These are phyloP conservation scores for Fusarium sp. DNA, from an alignment of 2,329 filamentous ascomycete genomes.

Conservation along the genomic window DNA sequence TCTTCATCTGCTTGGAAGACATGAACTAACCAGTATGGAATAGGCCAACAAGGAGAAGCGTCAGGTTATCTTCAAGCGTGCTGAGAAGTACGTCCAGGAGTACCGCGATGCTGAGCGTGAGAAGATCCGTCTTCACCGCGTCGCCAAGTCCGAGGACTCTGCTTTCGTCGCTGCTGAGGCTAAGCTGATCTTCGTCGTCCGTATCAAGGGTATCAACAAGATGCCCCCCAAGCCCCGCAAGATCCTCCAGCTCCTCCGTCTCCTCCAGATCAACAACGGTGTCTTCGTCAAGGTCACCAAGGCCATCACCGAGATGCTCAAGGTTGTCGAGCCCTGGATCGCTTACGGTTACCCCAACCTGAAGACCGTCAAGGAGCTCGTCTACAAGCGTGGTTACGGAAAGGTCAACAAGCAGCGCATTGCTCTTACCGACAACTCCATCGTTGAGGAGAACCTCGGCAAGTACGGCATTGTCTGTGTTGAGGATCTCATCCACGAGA, in stretches of 20 bases:
- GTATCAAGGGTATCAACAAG: slow-evolving; percentile 99
- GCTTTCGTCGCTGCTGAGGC: slow-evolving; percentile 95
- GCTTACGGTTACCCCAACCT: slow-evolving; percentile 99
- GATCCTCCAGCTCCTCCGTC: slow-evolving; percentile 98
- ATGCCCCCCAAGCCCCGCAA: slow-evolving; percentile 99
- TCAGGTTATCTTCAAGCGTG: slow-evolving; percentile 98
- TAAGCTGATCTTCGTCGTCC: slow-evolving; percentile 97
- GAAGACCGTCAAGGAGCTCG: slow-evolving; percentile 97
- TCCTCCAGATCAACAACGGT: slow-evolving; percentile 99
- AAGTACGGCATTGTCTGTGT: slow-evolving; percentile 99
- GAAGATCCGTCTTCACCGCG: slow-evolving; percentile 92
- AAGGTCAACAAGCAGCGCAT: slow-evolving; percentile 99
- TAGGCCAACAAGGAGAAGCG: slow-evolving; percentile 99
- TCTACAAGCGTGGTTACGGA: slow-evolving; percentile 99
- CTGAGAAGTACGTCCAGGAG: slow-evolving; percentile 99
- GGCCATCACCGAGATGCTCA: slow-evolving; percentile 96
- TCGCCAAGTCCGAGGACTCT: slow-evolving; percentile 90
- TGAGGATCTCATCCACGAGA: slow-evolving; percentile 99
- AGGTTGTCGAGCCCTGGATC: slow-evolving; percentile 98
- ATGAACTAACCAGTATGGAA: slow-evolving; percentile 54
- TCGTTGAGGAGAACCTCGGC: slow-evolving; percentile 96
- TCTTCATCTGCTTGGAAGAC: slow-evolving; percentile 30
- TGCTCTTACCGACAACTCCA: slow-evolving; percentile 95
- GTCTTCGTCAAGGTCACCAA: slow-evolving; percentile 98
- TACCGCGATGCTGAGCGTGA: slow-evolving; percentile 98